Conservation (phyloP, 306 rosid species). For the Castanea sativa region DNA sequence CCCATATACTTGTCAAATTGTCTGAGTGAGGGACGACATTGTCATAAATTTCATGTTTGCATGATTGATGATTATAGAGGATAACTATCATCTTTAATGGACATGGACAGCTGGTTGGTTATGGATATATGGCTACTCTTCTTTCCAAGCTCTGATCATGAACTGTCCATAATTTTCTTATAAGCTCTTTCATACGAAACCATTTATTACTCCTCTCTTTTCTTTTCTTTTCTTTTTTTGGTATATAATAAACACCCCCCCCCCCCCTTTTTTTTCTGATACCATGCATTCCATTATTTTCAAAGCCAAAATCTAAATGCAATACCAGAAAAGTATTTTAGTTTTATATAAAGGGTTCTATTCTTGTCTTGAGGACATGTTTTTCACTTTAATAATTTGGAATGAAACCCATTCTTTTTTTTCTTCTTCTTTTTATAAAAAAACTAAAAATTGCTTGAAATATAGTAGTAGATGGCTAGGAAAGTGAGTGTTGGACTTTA, state of each 20-base stretch:
- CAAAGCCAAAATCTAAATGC: too few relatives aligned
- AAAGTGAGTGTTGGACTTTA: too few relatives aligned
- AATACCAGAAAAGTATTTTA: too few relatives aligned
- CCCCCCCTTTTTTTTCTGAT: not conserved
- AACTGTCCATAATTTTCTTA: not conserved
- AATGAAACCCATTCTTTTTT: too few relatives aligned
- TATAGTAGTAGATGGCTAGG: too few relatives aligned
- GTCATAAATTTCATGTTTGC: constrained; percentile 46
- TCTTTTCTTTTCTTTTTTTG: not conserved
- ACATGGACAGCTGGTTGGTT: constrained; percentile 32
- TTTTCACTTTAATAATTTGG: too few relatives aligned
- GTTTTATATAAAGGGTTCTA: too few relatives aligned
- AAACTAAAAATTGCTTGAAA: too few relatives aligned
- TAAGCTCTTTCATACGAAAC: not conserved
- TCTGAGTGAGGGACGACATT: constrained; percentile 33
- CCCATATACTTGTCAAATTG: constrained; percentile 29
- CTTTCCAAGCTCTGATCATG: not conserved
- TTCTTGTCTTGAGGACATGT: too few relatives aligned
- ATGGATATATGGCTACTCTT: not conserved
- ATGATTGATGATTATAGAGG: constrained; percentile 25
- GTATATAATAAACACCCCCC: too few relatives aligned
- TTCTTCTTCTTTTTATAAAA: too few relatives aligned
- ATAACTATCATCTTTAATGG: constrained; percentile 36
- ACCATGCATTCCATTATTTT: too few relatives aligned
- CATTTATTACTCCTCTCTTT: not conserved